A percentile compares a stretch with the other conserved stretches of the same genome.
phyloP scores from a whole-genome alignment of 352 stramenopile genomes.

The Phytopythium mirpurense region DNA sequence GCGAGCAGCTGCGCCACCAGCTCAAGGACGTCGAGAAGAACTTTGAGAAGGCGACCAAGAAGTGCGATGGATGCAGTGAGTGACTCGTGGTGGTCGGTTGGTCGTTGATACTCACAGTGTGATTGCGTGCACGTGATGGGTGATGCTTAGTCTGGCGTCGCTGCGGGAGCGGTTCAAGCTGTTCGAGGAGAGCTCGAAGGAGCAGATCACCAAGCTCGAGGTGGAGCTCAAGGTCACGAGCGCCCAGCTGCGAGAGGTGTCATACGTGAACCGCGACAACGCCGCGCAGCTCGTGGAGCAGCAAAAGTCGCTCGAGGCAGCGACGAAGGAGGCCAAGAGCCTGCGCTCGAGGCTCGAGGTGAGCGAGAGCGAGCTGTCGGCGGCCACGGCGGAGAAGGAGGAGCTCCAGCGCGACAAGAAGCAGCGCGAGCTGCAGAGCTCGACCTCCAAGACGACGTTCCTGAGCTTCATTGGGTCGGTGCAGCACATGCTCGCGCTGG shows the following conservation, averaged over 20 bases:
- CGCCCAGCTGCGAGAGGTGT: constrained; percentile 66
- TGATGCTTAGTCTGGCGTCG: constrained; percentile 36
- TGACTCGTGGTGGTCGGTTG: neutral
- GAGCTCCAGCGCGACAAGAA: constrained; percentile 54
- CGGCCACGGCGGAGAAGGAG: constrained; percentile 53
- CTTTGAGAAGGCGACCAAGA: constrained; percentile 70
- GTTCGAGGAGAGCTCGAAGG: constrained; percentile 69
- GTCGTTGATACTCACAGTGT: no score
- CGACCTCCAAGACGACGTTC: constrained; percentile 48
- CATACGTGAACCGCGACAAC: constrained; percentile 73
- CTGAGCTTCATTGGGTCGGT: constrained; percentile 49
- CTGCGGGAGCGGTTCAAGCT: constrained; percentile 72
- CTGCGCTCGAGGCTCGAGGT: constrained; percentile 33
- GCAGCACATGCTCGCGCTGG: constrained; percentile 61
- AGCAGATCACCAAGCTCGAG: constrained; percentile 75
- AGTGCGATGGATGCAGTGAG: constrained; percentile 21
- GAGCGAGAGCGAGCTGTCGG: constrained; percentile 28
- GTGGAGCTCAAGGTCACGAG: constrained; percentile 75
- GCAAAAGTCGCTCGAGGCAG: constrained; percentile 42
- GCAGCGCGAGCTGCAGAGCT: constrained; percentile 43
- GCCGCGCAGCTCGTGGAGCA: constrained; percentile 52
- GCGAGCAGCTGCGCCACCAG: constrained; percentile 66
- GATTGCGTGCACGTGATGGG: no score
- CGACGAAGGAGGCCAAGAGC: constrained; percentile 40
- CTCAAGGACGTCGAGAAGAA: constrained; percentile 68